phyloP scores from a whole-genome alignment of 805 yeast genomes.

The Kuraishia capsulata region DNA sequence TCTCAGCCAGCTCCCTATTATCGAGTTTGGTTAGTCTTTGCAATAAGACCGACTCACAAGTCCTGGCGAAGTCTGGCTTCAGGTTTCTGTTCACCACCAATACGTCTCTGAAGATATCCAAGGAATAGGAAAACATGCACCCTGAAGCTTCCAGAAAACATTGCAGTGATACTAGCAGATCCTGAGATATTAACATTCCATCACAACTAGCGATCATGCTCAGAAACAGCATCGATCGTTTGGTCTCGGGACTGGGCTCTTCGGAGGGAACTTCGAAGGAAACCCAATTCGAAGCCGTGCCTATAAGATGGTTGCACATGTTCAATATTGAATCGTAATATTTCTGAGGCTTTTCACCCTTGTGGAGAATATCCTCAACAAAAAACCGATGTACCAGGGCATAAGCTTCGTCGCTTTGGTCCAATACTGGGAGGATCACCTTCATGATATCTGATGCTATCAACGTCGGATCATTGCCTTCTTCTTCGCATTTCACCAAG shows the following conservation, averaged over 20 bases:
- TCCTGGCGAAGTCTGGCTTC: constrained; percentile 39
- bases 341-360: constrained; percentile 11
- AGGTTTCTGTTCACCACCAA: constrained; percentile 35
- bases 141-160: constrained; percentile 42
- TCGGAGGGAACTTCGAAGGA: constrained; percentile 24
- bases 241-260: constrained; percentile 16
- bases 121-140: constrained; percentile 32
- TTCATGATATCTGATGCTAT: constrained; percentile 9
- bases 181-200: constrained; percentile 47
- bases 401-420: constrained; percentile 28
- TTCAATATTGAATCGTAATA: constrained; percentile 9
- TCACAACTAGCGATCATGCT: constrained; percentile 47
- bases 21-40: constrained; percentile 50
- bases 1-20: constrained; percentile 56
- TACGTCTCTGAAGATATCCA: constrained; percentile 44
- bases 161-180: constrained; percentile 56
- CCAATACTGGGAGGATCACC: constrained; percentile 29
- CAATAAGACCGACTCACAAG: constrained; percentile 43
- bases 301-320: constrained; percentile 21
- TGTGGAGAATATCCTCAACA: constrained; percentile 29
- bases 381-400: constrained; percentile 39
- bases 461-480: not conserved
- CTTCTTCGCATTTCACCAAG: not conserved
- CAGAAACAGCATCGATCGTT: constrained; percentile 36
- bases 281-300: constrained; percentile 24